phyloP scores from a whole-genome alignment of 768 basidiomycete species.

The Agaricus blazei region DNA sequence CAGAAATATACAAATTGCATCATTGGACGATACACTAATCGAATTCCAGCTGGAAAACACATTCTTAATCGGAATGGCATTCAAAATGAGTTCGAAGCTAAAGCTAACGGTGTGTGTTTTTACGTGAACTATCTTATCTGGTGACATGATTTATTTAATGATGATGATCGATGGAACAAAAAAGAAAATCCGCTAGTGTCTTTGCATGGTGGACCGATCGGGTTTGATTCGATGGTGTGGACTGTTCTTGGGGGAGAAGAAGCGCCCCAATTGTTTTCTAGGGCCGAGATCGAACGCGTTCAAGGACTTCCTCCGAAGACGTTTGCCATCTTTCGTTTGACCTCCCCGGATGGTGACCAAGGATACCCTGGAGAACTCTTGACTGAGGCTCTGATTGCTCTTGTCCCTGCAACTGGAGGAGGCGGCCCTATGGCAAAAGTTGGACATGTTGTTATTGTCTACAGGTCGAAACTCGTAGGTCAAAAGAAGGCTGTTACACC shows the following conservation, averaged over 20 bases:
- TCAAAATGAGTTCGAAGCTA: slow-evolving; percentile 38
- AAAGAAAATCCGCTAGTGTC: slow-evolving; percentile 52
- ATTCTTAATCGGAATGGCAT: slow-evolving; percentile 48
- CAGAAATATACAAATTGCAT: slow-evolving; percentile 72
- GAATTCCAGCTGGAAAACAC: slow-evolving; percentile 58
- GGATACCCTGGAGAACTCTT: slow-evolving; percentile 62
- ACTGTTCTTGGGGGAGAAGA: slow-evolving; percentile 33
- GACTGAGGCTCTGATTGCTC: slow-evolving; percentile 49
- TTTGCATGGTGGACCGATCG: slow-evolving; percentile 66
- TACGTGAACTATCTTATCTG: background rate
- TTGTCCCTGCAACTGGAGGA: slow-evolving; percentile 31
- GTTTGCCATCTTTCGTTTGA: slow-evolving; percentile 50
- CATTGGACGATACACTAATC: slow-evolving; percentile 70
- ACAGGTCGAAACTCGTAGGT: slow-evolving; percentile 61
- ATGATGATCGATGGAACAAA: background rate
- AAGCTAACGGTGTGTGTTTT: slow-evolving; percentile 30
- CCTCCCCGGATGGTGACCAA: slow-evolving; percentile 63
- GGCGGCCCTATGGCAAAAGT: slow-evolving; percentile 24
- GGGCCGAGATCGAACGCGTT: slow-evolving; percentile 46
- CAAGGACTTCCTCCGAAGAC: slow-evolving; percentile 23
- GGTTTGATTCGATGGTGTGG: slow-evolving; percentile 59
- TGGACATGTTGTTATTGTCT: slow-evolving; percentile 65
- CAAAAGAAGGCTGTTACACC: slow-evolving; percentile 53
- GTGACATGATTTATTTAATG: background rate
- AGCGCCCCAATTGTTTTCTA: slow-evolving; percentile 50